phyloP scores from a whole-genome alignment of 1,284 basidiomycete species.

The Malassezia psittaci region DNA sequence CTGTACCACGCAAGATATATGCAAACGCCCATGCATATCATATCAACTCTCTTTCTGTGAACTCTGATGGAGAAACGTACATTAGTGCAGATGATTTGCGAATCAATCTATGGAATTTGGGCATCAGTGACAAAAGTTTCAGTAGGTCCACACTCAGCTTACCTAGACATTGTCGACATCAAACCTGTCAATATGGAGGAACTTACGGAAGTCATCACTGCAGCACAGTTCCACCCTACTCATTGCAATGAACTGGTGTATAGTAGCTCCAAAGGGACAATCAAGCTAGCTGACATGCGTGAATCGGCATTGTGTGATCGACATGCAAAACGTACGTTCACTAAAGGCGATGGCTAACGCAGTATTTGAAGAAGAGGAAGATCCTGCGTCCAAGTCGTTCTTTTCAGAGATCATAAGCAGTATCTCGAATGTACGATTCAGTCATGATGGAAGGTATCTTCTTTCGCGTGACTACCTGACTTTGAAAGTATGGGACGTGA shows the following conservation, averaged over 20 bases:
- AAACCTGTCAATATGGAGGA: slow-evolving; percentile 99
- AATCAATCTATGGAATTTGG: slow-evolving; percentile 96
- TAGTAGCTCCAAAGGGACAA: slow-evolving; percentile 97
- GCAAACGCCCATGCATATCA: slow-evolving; percentile 99
- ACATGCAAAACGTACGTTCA: slow-evolving; percentile 78
- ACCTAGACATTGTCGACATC: slow-evolving; percentile 94
- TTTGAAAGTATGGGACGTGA: slow-evolving; percentile 98
- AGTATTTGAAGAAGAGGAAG: slow-evolving; percentile 68
- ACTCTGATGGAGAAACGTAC: slow-evolving; percentile 98
- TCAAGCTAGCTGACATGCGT: slow-evolving; percentile 99
- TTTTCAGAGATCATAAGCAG: slow-evolving; percentile 99
- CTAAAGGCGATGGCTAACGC: slow-evolving; percentile 1
- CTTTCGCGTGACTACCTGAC: slow-evolving; percentile 93
- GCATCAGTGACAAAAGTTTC: slow-evolving; percentile 97
- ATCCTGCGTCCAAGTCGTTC: slow-evolving; percentile 92
- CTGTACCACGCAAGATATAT: slow-evolving; percentile 95
- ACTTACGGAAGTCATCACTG: slow-evolving; percentile 97
- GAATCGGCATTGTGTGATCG: slow-evolving; percentile 92
- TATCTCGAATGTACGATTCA: slow-evolving; percentile 99
- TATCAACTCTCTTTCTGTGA: slow-evolving; percentile 98
- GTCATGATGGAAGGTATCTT: slow-evolving; percentile 90
- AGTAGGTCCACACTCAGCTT: slow-evolving; percentile 57
- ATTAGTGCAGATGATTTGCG: slow-evolving; percentile 95
- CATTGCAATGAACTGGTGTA: slow-evolving; percentile 99
- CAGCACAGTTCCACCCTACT: slow-evolving; percentile 93